Evolutionary conservation across 768 basidiomycete species (phyloP).

Genomic region (Melanogaster broomeanus): DNA sequence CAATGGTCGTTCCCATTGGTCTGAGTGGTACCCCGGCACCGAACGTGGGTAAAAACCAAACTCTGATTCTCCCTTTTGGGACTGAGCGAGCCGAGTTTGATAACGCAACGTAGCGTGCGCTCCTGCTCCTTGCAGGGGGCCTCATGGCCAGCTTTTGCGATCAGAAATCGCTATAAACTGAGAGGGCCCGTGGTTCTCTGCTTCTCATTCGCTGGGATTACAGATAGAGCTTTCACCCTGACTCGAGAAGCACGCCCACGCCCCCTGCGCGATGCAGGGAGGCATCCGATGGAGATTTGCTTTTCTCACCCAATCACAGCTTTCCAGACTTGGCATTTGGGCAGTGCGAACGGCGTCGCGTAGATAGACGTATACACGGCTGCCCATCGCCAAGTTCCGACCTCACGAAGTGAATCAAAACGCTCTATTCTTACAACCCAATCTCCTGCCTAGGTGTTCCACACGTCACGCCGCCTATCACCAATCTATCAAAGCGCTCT

Average conservation of each 20-base stretch:
- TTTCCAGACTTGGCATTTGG: constrained; percentile 3
- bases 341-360: neutral
- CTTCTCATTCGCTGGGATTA: neutral
- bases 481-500: neutral
- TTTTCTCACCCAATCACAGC: neutral
- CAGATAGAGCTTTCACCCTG: neutral
- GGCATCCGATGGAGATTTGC: neutral
- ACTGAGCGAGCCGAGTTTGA: neutral
- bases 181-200: neutral
- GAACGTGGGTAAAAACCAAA: constrained; percentile 6
- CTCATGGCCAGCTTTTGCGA: constrained; percentile 2
- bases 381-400: neutral
- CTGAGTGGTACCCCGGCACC: constrained; percentile 3
- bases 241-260: neutral
- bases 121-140: neutral
- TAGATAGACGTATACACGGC: neutral
- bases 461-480: neutral
- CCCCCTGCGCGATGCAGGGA: constrained; percentile 1
- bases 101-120: neutral
- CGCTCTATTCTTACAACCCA: neutral
- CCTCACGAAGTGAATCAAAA: neutral
- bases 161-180: neutral
- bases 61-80: neutral
- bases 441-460: neutral
- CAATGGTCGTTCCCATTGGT: neutral